Evolutionary conservation across 805 yeast genomes (phyloP).

Genomic region (Spathaspora arborariae): DNA sequence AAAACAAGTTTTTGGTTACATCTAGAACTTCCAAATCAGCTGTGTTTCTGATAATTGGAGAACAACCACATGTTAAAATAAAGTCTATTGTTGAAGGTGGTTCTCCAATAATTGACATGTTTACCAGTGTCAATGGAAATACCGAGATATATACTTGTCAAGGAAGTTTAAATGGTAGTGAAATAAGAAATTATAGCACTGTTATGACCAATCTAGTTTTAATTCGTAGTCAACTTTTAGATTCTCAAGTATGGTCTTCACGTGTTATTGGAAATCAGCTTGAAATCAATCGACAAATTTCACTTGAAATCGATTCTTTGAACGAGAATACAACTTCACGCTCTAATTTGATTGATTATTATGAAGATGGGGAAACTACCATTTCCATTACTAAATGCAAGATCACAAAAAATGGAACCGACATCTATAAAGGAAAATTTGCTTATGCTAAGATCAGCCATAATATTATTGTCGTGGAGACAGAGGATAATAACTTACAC

Average conservation of each 20-base stretch:
- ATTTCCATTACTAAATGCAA: not conserved
- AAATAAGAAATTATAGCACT: constrained; percentile 4
- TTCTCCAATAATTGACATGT: constrained; percentile 8
- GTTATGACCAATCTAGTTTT: not conserved
- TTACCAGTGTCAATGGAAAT: not conserved
- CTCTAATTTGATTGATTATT: not conserved
- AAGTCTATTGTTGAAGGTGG: constrained; percentile 2
- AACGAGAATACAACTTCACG: not conserved
- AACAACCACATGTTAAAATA: constrained; percentile 3
- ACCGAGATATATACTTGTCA: constrained; percentile 6
- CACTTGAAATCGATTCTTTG: not conserved
- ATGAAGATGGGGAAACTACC: not conserved
- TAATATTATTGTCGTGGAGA: not conserved
- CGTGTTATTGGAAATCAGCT: not conserved
- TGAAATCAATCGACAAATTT: not conserved
- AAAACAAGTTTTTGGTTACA: constrained; percentile 5
- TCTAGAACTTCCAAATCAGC: constrained; percentile 4
- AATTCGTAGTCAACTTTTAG: not conserved
- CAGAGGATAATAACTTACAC: not conserved
- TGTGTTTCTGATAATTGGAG: constrained; percentile 4
- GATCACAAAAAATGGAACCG: not conserved
- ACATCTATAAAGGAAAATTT: not conserved
- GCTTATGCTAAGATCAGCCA: not conserved
- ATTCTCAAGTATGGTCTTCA: not conserved
- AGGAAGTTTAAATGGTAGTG: constrained; percentile 9